Evolutionary conservation across 805 yeast species (phyloP).

Genomic region (Saccharomycopsis capsularis): DNA sequence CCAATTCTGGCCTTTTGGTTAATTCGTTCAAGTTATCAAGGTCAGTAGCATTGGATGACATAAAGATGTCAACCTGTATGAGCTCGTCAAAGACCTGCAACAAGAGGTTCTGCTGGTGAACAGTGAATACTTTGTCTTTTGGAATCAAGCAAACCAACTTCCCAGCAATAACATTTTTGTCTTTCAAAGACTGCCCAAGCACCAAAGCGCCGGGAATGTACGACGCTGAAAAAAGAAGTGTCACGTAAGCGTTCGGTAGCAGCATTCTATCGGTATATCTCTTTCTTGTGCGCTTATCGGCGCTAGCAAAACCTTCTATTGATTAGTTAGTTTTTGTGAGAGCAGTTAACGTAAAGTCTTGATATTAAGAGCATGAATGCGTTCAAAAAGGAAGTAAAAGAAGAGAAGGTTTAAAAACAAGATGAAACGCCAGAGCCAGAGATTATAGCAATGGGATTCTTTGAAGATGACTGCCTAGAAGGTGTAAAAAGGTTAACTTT

Average conservation of each 20-base stretch:
- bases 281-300: too few relatives aligned
- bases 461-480: too few relatives aligned
- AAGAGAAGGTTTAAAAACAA: too few relatives aligned
- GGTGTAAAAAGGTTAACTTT: too few relatives aligned
- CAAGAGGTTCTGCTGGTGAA: slow-evolving; percentile 32
- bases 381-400: background rate
- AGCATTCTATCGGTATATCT: too few relatives aligned
- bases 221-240: slow-evolving; percentile 42
- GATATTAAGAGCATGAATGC: too few relatives aligned
- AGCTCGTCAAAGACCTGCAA: slow-evolving; percentile 25
- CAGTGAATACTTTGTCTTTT: background rate
- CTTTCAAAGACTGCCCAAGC: slow-evolving; percentile 34
- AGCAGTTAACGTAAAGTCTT: too few relatives aligned
- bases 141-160: slow-evolving; percentile 5
- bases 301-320: too few relatives aligned
- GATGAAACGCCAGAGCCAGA: too few relatives aligned
- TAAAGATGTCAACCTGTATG: slow-evolving; percentile 6
- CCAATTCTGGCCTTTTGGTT: slow-evolving; percentile 45
- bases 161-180: background rate
- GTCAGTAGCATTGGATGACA: slow-evolving; percentile 2
- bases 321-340: too few relatives aligned
- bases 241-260: slow-evolving; percentile 32
- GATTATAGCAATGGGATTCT: too few relatives aligned
- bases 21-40: slow-evolving; percentile 18
- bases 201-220: slow-evolving; percentile 55